Conservation (phyloP, 441 rosid genomes). For the Euphorbia celastroides region DNA sequence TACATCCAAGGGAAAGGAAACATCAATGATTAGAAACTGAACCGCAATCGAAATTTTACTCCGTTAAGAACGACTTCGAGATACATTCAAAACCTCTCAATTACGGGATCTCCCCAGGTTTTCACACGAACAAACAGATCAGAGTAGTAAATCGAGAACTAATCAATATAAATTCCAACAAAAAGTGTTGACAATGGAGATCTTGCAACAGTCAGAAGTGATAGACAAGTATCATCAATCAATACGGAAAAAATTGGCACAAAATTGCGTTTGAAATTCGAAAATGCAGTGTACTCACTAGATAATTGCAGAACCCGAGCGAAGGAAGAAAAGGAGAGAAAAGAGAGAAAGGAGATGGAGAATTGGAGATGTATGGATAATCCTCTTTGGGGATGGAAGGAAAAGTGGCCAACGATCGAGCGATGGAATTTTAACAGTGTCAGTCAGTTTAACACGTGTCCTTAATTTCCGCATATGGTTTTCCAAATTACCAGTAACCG, state of each 20-base stretch:
- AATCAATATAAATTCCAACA: neutral
- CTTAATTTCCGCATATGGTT: neutral
- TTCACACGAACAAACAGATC: constrained; percentile 18
- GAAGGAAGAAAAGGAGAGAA: neutral
- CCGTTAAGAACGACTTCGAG: neutral
- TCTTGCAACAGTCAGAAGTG: neutral
- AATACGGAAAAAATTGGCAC: neutral
- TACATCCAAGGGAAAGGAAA: neutral
- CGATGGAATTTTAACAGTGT: neutral
- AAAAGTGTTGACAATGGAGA: neutral
- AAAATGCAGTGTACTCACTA: constrained; percentile 14
- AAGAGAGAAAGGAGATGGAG: neutral
- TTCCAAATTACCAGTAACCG: no score
- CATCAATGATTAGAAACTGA: neutral
- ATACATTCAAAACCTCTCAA: neutral
- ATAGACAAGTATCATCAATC: neutral
- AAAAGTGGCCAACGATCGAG: neutral
- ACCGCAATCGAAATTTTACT: neutral
- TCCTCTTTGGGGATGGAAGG: neutral
- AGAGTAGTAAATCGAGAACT: neutral
- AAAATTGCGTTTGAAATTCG: neutral
- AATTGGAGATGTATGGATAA: neutral
- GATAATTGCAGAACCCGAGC: constrained; percentile 1
- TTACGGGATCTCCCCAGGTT: constrained; percentile 2
- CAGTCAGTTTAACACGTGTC: neutral